Base-by-base conservation (phyloP, 139 green algal species). In the Desmodesmus armatus region DNA sequence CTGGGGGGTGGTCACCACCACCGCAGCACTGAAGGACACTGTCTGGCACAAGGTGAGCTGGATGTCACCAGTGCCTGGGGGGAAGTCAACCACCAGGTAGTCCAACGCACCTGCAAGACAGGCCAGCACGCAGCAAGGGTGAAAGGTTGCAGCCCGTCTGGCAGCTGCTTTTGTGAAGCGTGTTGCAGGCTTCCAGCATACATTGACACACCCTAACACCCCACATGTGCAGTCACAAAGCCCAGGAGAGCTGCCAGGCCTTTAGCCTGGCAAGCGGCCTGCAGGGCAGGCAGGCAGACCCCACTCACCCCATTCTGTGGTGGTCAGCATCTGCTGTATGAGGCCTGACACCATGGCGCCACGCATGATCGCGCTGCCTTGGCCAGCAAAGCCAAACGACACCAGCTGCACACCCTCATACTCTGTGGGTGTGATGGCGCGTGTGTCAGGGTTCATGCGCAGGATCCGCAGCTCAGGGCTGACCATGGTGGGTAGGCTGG, bases 1-100 rank as follows among this genome's bases (percentile, higher is more conserved):
- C 91, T 99, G 97, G 0, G 97, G 97, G 5, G 97, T 99, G 33
- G 97, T 99, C n/a, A 99, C 97, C 40, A 99, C 94, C 29, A 99
- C 97, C 37, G 97, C 97, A 11, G 97, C 97, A 15, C 91, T 95
- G 85, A 99, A 96, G 37, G 94, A 88, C 25, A 99, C 92, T 9
- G 92, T 94, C 83, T 94, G 91, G 91, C 97, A 99, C 29, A 99
- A 84, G 1, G 97, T 99, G n/a, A 99, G 93, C 91, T 99, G 97
- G 87, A 99, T 98, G 91, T 99, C 97, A 3, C 97, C 97, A 43
- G 97, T 99, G 63, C 97, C 97, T 11, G 97, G 97, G 1, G 97
- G 97, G 70, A 99, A 98, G 91, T 99, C 97, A 0, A 99, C 91
- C 17, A 99, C 89, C 21, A 99, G 91, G 91, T 99, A 99, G 91